A percentile compares a stretch with the other conserved stretches of the same genome.
Conservation (phyloP, 352 stramenopile genomes). For the Pythium rishiriense region DNA sequence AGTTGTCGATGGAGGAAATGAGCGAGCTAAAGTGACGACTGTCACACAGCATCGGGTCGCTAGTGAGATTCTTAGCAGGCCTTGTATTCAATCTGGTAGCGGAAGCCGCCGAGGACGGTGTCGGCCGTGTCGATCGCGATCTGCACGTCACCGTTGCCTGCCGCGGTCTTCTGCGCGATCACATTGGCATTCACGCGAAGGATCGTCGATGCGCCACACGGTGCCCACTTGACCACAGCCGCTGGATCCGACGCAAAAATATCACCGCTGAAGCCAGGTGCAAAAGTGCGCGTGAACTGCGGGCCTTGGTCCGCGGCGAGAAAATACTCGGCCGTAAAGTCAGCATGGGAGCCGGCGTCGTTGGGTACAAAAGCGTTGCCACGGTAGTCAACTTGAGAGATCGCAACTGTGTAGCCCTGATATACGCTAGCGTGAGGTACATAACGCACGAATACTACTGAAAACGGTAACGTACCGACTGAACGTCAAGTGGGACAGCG, state of each 20-base stretch:
- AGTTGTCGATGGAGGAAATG: neutral
- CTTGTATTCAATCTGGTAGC: slow-evolving; percentile 40
- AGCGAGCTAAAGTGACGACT: neutral
- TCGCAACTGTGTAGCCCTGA: slow-evolving; percentile 15
- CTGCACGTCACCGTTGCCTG: slow-evolving; percentile 36
- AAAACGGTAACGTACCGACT: slow-evolving; percentile 18
- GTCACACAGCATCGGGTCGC: neutral
- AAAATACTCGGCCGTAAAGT: slow-evolving; percentile 55
- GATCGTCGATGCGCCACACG: slow-evolving; percentile 45
- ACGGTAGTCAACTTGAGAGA: slow-evolving; percentile 47
- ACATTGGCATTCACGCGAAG: slow-evolving; percentile 51
- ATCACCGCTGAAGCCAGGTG: neutral
- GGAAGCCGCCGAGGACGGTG: slow-evolving; percentile 40
- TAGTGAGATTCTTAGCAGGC: slow-evolving; percentile 18
- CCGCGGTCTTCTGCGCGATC: slow-evolving; percentile 34
- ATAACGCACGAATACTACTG: neutral
- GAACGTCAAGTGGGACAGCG: slow-evolving; percentile 42
- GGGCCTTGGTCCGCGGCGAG: slow-evolving; percentile 45
- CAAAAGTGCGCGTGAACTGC: slow-evolving; percentile 12
- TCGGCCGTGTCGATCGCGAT: slow-evolving; percentile 51
- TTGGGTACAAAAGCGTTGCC: slow-evolving; percentile 42
- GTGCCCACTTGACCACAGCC: slow-evolving; percentile 43
- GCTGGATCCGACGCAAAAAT: slow-evolving; percentile 33
- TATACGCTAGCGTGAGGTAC: neutral
- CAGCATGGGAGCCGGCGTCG: slow-evolving; percentile 29